Percentiles rank a stretch among this genome's conserved stretches.
These are phyloP conservation scores for Fusarium brachygibbosum DNA, from an alignment of 2,329 filamentous ascomycete species.

Conservation along the genomic window DNA sequence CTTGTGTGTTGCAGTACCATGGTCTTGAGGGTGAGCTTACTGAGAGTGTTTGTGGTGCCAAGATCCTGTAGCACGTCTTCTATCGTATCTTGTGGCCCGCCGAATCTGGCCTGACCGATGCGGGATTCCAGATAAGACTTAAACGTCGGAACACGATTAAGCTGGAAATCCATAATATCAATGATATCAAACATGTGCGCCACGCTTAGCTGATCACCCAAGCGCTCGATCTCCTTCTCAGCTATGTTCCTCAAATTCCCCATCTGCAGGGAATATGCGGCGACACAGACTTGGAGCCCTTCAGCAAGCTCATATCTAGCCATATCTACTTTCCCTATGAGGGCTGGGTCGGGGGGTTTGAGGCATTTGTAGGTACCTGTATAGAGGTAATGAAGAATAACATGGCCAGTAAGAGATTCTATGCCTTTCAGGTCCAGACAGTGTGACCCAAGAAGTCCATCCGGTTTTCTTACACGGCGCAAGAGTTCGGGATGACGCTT, in stretches of 20 bases:
- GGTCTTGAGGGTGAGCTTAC: background rate
- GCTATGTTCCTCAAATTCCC: rapidly evolving
- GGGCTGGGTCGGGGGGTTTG: background rate
- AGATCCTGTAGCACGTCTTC: background rate
- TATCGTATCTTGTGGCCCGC: background rate
- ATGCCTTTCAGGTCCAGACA: too few relatives aligned
- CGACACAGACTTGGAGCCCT: background rate
- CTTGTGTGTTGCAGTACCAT: background rate
- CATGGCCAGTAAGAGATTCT: background rate
- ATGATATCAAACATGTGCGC: background rate
- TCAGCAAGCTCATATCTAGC: background rate
- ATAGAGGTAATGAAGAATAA: conserved; percentile 13
- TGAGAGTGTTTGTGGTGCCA: background rate
- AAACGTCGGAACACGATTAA: background rate
- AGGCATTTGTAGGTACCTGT: conserved; percentile 10
- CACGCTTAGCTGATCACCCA: background rate
- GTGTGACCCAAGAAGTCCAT: too few relatives aligned
- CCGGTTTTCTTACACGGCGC: too few relatives aligned
- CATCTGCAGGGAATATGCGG: background rate
- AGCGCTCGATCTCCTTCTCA: rapidly evolving
- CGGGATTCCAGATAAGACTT: background rate
- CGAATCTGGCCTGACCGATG: background rate
- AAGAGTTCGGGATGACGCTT: background rate
- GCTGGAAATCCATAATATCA: background rate
- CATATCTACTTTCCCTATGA: too few relatives aligned